Base-by-base conservation (phyloP, 805 yeast species). In the Torulaspora franciscae region DNA sequence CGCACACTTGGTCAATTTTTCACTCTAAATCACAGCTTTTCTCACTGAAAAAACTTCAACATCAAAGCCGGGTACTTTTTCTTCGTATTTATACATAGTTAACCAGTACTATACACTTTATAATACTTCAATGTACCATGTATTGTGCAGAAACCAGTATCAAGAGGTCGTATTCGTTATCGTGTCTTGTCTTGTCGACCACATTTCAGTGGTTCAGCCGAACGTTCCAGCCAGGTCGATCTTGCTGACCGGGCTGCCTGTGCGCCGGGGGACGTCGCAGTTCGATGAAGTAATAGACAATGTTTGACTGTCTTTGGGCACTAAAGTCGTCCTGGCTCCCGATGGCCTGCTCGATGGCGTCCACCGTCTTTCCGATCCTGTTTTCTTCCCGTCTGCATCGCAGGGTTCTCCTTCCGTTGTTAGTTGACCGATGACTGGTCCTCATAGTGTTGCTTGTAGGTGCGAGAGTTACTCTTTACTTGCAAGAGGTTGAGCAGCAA, bases 301-400 rank as follows among this genome's bases (percentile, higher is more conserved):
- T 22, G 15, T 41, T 41, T 1, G 44, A 41, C 17, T 41, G 44
- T 10, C 34, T 28, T 11, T 28, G 40, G 15, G 13, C 7, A 11
- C 22, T 37, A 7, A 6, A 22, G n/a, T 24, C 22, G 9, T 13
- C 29, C 7, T 29, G 36, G 13, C 10, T 19, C 9, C 32, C 32
- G 34, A 29, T 7, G 11, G 30, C 44, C 25, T 41, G 39, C 28
- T 41, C 44, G 6, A 28, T 19, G 14, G 39, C 38, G 25, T 41
- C 44, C 10, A 27, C 39, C 13, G 33, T 34, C 32, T 26, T 28
- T 3, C 39, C 39, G 17, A 26, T 22, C 23, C 40, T 41, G 28
- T 11, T 29, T 15, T 24, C 37, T 13, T 41, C 27, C n/a, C 40
- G 39, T 28, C 44, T 41, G 33, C 44, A 34, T 34, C 44, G 32